Percentiles rank a stretch among this genome's conserved stretches.
Conservation (phyloP, 1,284 basidiomycete genomes). For the Rhodotorula sp. region DNA sequence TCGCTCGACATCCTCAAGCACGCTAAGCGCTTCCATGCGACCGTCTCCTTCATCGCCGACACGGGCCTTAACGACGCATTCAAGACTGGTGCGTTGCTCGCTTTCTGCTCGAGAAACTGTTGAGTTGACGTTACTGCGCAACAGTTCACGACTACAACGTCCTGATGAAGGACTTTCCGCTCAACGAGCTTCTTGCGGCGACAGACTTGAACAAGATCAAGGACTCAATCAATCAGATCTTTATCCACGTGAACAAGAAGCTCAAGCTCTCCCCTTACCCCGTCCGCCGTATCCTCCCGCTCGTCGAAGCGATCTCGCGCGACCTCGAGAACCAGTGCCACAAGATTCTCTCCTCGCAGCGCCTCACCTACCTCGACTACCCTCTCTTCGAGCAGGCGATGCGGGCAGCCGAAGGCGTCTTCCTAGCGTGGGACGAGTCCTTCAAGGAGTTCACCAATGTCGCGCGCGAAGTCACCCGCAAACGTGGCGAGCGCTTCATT, state of each 20-base stretch:
- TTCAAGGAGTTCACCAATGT: conserved; percentile 99
- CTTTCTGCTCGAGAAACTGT: accelerated
- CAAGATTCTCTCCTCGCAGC: conserved; percentile 76
- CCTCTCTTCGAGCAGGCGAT: conserved; percentile 87
- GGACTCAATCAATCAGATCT: conserved; percentile 81
- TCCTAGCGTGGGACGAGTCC: conserved; percentile 92
- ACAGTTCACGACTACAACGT: conserved; percentile 94
- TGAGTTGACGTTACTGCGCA: background rate
- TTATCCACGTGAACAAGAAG: conserved; percentile 92
- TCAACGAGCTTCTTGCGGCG: conserved; percentile 92
- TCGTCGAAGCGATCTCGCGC: conserved; percentile 95
- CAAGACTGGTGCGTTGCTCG: conserved; percentile 63
- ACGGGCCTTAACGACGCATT: conserved; percentile 92
- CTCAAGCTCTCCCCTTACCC: conserved; percentile 94
- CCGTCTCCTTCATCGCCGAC: conserved; percentile 96
- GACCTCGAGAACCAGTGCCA: conserved; percentile 95
- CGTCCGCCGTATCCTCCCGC: conserved; percentile 86
- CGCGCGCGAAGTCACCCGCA: conserved; percentile 88
- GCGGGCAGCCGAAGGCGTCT: conserved; percentile 72
- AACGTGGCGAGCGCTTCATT: conserved; percentile 89
- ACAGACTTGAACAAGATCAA: conserved; percentile 94
- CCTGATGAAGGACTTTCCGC: conserved; percentile 97
- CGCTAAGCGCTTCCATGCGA: conserved; percentile 95
- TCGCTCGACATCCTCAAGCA: conserved; percentile 94
- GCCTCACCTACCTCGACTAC: conserved; percentile 90